phyloP scores from a whole-genome alignment of 148 eudicot genomes.

The Camellia sinensis region DNA sequence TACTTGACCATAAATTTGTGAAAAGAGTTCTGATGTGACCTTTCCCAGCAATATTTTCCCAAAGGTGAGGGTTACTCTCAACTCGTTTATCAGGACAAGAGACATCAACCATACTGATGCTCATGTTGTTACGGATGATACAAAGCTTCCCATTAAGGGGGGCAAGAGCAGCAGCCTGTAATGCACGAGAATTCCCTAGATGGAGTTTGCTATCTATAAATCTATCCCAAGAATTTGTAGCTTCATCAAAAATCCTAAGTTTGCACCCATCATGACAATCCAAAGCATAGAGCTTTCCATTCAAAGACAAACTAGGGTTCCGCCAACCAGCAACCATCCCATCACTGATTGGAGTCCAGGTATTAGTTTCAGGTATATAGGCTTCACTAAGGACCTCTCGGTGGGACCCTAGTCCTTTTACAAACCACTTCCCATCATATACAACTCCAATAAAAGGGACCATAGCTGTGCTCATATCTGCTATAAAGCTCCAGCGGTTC shows the following conservation, averaged over 20 bases:
- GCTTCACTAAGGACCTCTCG: slow-evolving; percentile 80
- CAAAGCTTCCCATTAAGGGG: slow-evolving; percentile 86
- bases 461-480: slow-evolving; percentile 89
- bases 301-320: slow-evolving; percentile 79
- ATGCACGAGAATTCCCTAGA: slow-evolving; percentile 68
- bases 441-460: slow-evolving; percentile 90
- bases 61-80: slow-evolving; percentile 66
- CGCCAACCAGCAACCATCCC: slow-evolving; percentile 90
- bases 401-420: slow-evolving; percentile 79
- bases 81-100: slow-evolving; percentile 55
- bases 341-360: slow-evolving; percentile 54
- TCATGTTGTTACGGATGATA: slow-evolving; percentile 84
- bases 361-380: slow-evolving; percentile 58
- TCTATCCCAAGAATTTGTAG: slow-evolving; percentile 60
- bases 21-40: slow-evolving; percentile 64
- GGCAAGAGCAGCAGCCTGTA: slow-evolving; percentile 89
- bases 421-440: slow-evolving; percentile 71
- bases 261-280: slow-evolving; percentile 92
- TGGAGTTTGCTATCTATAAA: slow-evolving; percentile 76
- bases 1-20: slow-evolving; percentile 71
- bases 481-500: slow-evolving; percentile 65
- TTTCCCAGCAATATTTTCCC: slow-evolving; percentile 70
- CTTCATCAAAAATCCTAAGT: slow-evolving; percentile 67
- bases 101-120: slow-evolving; percentile 82
- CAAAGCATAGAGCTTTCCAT: slow-evolving; percentile 71